Evolutionary conservation across 345 rosid genomes (phyloP).

Genomic region (Lepidium aucheri): DNA sequence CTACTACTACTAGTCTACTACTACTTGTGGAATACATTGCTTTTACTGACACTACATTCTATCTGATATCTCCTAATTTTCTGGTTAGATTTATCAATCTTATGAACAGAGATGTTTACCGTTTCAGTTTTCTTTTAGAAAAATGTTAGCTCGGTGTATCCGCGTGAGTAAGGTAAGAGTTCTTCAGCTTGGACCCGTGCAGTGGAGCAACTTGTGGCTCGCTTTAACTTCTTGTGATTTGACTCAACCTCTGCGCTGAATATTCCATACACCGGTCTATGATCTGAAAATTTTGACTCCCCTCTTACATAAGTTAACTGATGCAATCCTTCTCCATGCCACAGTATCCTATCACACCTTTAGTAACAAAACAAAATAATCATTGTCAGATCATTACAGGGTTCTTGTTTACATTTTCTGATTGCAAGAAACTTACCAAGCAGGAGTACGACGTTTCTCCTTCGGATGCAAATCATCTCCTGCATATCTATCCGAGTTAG

Average conservation of each 20-base stretch:
- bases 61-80: constrained; percentile 19
- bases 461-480: constrained; percentile 87
- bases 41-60: constrained; percentile 22
- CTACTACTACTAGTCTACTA: constrained; percentile 18
- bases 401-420: background rate
- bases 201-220: constrained; percentile 62
- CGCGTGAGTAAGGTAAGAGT: constrained; percentile 78
- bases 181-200: constrained; percentile 87
- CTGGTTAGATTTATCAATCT: background rate
- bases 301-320: constrained; percentile 85
- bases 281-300: constrained; percentile 94
- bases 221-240: constrained; percentile 59
- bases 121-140: constrained; percentile 36
- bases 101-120: constrained; percentile 22
- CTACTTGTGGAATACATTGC: constrained; percentile 10
- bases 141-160: constrained; percentile 90
- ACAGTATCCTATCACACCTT: constrained; percentile 95
- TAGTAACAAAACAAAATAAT: background rate
- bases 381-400: background rate
- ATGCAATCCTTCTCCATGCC: constrained; percentile 96
- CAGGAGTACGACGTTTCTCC: constrained; percentile 98
- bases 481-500: constrained; percentile 91
- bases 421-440: constrained; percentile 55
- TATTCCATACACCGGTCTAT: constrained; percentile 92
- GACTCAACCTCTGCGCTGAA: constrained; percentile 94